phyloP scores from a whole-genome alignment of 148 eudicot species.

The Arbutus unedo region DNA sequence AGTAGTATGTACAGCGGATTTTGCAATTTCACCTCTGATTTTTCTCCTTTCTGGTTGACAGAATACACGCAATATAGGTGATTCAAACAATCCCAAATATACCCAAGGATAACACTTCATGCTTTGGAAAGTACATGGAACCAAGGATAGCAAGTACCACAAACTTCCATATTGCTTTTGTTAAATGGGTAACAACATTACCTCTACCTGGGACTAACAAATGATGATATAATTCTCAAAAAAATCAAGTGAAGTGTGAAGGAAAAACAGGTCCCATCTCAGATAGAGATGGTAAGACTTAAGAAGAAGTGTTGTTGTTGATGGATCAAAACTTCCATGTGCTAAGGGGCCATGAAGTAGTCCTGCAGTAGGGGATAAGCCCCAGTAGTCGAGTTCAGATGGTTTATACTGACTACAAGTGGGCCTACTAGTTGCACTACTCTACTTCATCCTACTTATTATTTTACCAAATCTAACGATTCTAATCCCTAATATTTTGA shows the following conservation, averaged over 20 bases:
- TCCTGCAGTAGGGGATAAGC: not conserved
- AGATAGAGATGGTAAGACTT: not conserved
- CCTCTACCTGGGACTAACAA: not conserved
- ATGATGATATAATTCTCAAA: not conserved
- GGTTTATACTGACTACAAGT: no score
- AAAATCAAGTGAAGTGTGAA: not conserved
- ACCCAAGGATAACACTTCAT: not conserved
- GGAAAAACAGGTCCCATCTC: not conserved
- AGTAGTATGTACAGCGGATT: not conserved
- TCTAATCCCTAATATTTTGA: no score
- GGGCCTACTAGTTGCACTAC: no score
- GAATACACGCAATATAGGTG: not conserved
- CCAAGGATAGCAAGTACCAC: not conserved
- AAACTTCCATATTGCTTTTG: not conserved
- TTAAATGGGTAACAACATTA: not conserved
- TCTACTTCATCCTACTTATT: no score
- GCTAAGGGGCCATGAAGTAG: not conserved
- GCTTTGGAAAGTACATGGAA: not conserved
- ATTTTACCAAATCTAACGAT: no score
- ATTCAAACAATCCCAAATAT: not conserved
- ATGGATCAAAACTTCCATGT: no score
- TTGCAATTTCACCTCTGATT: not conserved
- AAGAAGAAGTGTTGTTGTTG: no score
- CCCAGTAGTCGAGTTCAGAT: not conserved
- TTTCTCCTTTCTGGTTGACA: not conserved